Evolutionary conservation across 2,329 filamentous ascomycete genomes (phyloP).

Genomic region (Nigrospora osmanthi): DNA sequence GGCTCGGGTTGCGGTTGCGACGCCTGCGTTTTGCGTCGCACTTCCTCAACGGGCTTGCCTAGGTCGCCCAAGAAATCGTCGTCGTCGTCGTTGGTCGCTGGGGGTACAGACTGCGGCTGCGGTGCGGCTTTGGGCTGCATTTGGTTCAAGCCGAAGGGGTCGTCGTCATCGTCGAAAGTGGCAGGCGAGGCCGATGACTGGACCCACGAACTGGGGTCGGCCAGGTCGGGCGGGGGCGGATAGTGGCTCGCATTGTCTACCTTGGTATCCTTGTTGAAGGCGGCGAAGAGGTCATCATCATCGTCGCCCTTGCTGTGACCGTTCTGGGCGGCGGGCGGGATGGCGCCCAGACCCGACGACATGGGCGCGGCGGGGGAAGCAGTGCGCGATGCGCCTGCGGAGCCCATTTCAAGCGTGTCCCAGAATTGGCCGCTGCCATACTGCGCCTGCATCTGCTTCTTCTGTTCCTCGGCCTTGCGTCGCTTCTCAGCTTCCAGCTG

Average conservation of each 20-base stretch:
- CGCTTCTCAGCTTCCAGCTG: constrained; percentile 57
- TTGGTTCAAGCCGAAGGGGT: constrained; percentile 75
- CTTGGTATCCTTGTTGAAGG: constrained; percentile 58
- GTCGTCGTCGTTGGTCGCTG: constrained; percentile 34
- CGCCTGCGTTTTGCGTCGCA: constrained; percentile 39
- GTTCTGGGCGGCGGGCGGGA: no score
- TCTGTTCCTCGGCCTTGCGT: constrained; percentile 66
- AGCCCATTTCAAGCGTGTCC: constrained; percentile 57
- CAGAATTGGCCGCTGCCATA: constrained; percentile 73
- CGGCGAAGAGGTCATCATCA: constrained; percentile 60
- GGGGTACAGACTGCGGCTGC: constrained; percentile 6
- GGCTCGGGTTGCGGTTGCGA: constrained; percentile 37
- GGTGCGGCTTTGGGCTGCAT: constrained; percentile 37
- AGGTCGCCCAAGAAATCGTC: constrained; percentile 61
- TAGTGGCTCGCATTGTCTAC: constrained; percentile 61
- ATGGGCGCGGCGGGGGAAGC: constrained; percentile 27
- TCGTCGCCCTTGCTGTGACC: constrained; percentile 23
- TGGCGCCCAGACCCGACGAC: no score
- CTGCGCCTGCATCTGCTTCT: constrained; percentile 63
- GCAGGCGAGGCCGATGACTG: constrained; percentile 21
- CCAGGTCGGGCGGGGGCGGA: constrained; percentile 49
- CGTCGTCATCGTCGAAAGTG: constrained; percentile 62
- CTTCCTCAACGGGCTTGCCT: constrained; percentile 56
- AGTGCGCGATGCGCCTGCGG: constrained; percentile 38
- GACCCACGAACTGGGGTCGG: constrained; percentile 46